Evolutionary conservation across 768 basidiomycete species (phyloP), one percentile per base, ranked within the genome.

Genomic region (Fomitopsis serialis): DNA sequence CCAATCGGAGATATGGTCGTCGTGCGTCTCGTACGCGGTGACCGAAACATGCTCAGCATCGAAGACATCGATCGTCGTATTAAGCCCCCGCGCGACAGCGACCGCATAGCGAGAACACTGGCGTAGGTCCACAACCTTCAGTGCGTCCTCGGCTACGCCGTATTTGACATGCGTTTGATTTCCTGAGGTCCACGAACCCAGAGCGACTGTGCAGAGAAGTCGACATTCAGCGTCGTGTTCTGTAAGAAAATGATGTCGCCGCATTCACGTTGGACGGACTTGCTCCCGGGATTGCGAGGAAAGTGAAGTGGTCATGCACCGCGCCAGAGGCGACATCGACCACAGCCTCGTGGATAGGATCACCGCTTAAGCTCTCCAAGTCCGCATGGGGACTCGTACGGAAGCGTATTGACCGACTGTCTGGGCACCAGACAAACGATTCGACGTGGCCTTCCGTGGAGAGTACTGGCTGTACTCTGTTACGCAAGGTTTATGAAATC

Each of bases 161-260:
- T 42, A 42, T n/a, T 17, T 25, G 24, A 51, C 3, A 23, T 51
- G 42, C 19, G 15, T 12, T 9, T 37, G 25, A 27, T 23, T 19
- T 11, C 44, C 44, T 13, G 22, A 8, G n/a, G 15, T 7, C 21
- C 23, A 9, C 35, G 34, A 22, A 10, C 17, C 50, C 50, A 51
- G 13, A 51, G 3, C 10, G 40, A 42, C 15, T 22, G 50, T 10
- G 50, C 7, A 11, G 50, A 51, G 37, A 51, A 34, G 17, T 25
- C 15, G 27, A 21, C 12, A 7, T 19, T 15, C 7, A 24, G 13
- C 8, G 40, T 8, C 7, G 24, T 42, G 25, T 42, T 43, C 42
- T 51, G 50, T 10, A 43, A 7, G 42, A 42, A 51, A 3, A 51
- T 24, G 13, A 51, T 19, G 15, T 51, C 50, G 22, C 42, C 50